Evolutionary conservation across 2,329 filamentous ascomycete genomes (phyloP).

Genomic region (Fulvia fulva): DNA sequence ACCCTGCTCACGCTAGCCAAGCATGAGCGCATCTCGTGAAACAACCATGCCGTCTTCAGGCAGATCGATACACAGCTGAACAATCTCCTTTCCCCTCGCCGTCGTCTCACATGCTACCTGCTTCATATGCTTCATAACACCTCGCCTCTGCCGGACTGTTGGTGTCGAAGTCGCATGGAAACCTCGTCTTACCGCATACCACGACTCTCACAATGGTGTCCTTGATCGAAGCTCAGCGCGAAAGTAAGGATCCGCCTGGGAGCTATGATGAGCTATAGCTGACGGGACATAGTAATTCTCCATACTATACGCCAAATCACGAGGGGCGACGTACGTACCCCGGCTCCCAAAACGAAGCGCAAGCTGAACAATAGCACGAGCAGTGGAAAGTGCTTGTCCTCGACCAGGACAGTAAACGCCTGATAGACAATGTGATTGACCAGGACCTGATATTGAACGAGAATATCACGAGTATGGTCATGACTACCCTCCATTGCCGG

Average conservation of each 20-base stretch:
- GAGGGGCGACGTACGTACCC: conserved; percentile 59
- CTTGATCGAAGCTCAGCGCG: conserved; percentile 78
- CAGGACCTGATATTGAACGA: conserved; percentile 96
- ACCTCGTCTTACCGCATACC: not conserved
- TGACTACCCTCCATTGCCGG: not conserved
- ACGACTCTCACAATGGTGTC: conserved; percentile 64
- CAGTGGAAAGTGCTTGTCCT: conserved; percentile 97
- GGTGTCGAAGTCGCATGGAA: not conserved
- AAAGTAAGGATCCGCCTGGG: conserved; percentile 50
- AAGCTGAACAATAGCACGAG: conserved; percentile 15
- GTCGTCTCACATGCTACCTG: not conserved
- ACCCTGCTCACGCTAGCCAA: too few species aligned
- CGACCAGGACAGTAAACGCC: conserved; percentile 75
- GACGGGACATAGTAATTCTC: conserved; percentile 58
- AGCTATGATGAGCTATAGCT: conserved; percentile 7
- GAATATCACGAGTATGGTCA: conserved; percentile 80
- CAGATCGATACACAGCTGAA: not conserved
- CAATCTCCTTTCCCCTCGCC: not conserved
- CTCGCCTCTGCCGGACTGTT: not conserved
- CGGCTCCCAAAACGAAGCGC: not conserved
- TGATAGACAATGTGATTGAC: conserved; percentile 86
- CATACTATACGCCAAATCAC: conserved; percentile 73
- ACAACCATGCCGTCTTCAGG: not conserved
- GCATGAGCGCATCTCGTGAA: not conserved
- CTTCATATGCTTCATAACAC: not conserved